These are phyloP conservation scores for Ormosia emarginata DNA, from an alignment of 306 rosid species.

Conservation along the genomic window DNA sequence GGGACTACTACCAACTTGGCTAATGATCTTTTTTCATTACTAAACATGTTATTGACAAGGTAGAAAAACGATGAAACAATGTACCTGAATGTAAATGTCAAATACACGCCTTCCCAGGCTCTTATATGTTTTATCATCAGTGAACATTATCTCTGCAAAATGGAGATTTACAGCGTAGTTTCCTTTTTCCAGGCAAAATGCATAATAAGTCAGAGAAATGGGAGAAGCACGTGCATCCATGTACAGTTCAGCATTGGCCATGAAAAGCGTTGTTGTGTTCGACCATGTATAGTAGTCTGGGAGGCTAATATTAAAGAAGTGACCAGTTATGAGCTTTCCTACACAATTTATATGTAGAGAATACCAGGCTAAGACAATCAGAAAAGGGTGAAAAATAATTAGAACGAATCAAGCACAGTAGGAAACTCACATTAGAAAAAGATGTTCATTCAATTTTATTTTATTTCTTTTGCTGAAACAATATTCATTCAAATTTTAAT, in stretches of 20 bases:
- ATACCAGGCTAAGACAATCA: too few relatives aligned
- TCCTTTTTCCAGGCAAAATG: slow-evolving; percentile 6
- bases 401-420: neutral
- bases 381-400: too few relatives aligned
- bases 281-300: neutral
- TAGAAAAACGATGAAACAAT: neutral
- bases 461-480: too few relatives aligned
- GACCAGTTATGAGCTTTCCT: neutral
- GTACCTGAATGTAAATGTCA: slow-evolving; percentile 23
- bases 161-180: neutral
- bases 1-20: too few relatives aligned
- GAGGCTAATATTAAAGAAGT: neutral
- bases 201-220: slow-evolving; percentile 23
- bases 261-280: slow-evolving; percentile 4
- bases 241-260: slow-evolving; percentile 33
- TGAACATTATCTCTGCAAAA: slow-evolving; percentile 21
- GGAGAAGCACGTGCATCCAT: slow-evolving; percentile 43
- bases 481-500: too few relatives aligned
- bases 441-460: neutral
- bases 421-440: neutral
- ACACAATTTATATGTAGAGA: too few relatives aligned
- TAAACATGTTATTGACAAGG: too few relatives aligned
- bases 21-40: too few relatives aligned
- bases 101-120: slow-evolving; percentile 19
- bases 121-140: slow-evolving; percentile 7